Evolutionary conservation across 1,139 yeast species (phyloP).

Genomic region (Kodamaea suecica): DNA sequence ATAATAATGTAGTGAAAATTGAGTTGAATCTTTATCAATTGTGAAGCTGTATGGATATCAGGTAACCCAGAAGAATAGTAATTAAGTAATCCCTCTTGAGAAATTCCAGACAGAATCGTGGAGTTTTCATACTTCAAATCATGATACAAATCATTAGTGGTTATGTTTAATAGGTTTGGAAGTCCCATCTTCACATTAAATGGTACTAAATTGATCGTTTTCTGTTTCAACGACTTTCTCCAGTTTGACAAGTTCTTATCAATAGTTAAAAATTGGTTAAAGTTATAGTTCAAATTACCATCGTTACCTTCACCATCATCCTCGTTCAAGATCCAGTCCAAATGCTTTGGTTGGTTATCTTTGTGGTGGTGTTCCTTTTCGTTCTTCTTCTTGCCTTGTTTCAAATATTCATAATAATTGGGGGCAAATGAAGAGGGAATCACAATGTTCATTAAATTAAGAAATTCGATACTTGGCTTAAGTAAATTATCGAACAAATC

Average conservation of each 20-base stretch:
- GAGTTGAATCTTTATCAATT: slow-evolving; percentile 42
- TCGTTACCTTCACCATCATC: slow-evolving; percentile 53
- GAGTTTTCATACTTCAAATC: slow-evolving; percentile 20
- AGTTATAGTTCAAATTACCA: slow-evolving; percentile 48
- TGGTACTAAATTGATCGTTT: slow-evolving; percentile 30
- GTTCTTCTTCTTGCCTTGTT: slow-evolving; percentile 24
- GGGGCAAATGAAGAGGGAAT: slow-evolving; percentile 52
- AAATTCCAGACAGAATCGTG: slow-evolving; percentile 18
- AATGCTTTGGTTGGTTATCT: slow-evolving; percentile 25
- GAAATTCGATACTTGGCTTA: slow-evolving; percentile 45
- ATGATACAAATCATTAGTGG: slow-evolving; percentile 34
- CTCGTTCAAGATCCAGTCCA: slow-evolving; percentile 48
- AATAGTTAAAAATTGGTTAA: slow-evolving; percentile 42
- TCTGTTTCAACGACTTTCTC: slow-evolving; percentile 39
- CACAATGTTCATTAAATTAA: slow-evolving; percentile 44
- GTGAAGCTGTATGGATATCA: slow-evolving; percentile 40
- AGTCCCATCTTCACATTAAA: slow-evolving; percentile 36
- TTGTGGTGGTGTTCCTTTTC: slow-evolving; percentile 20
- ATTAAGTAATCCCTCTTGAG: slow-evolving; percentile 31
- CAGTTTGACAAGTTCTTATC: slow-evolving; percentile 44
- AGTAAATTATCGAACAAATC: slow-evolving; percentile 38
- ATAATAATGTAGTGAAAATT: slow-evolving; percentile 46
- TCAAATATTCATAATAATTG: slow-evolving; percentile 45
- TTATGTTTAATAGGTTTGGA: slow-evolving; percentile 24
- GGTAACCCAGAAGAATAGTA: slow-evolving; percentile 36